Percentiles rank a stretch among this genome's conserved stretches.
phyloP scores from a whole-genome alignment of 1,284 basidiomycete genomes.

The Rugosomyces carneus region DNA sequence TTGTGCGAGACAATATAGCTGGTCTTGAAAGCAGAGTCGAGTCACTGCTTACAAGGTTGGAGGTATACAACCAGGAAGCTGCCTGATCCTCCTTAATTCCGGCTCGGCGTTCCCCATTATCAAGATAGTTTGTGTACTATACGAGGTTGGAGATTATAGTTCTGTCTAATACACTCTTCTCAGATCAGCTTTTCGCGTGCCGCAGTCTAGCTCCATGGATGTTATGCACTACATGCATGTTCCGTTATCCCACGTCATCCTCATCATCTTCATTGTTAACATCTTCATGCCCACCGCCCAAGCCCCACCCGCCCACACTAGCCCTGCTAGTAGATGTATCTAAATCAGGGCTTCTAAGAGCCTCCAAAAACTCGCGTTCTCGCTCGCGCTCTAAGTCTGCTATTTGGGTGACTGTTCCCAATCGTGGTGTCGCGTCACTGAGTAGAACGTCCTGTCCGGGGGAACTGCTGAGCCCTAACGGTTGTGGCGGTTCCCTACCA shows the following conservation, averaged over 20 bases:
- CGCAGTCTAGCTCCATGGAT: too few relatives aligned
- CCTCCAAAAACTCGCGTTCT: constrained; percentile 53
- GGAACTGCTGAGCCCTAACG: constrained; percentile 19
- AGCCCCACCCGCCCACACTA: constrained; percentile 60
- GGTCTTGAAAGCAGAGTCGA: constrained; percentile 66
- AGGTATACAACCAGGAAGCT: constrained; percentile 27
- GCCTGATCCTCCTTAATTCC: neutral
- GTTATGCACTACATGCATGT: constrained; percentile 58
- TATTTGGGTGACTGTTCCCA: constrained; percentile 27
- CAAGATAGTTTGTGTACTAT: too few relatives aligned
- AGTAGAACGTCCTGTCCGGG: constrained; percentile 32
- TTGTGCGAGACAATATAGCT: constrained; percentile 67
- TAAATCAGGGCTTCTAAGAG: constrained; percentile 46
- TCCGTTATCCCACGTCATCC: constrained; percentile 50
- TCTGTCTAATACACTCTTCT: too few relatives aligned
- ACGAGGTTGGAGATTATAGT: too few relatives aligned
- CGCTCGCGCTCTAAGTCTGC: constrained; percentile 38
- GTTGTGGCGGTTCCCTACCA: constrained; percentile 21
- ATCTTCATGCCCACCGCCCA: constrained; percentile 52
- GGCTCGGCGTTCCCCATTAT: too few relatives aligned
- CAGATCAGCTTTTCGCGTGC: too few relatives aligned
- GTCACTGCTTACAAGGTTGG: constrained; percentile 44
- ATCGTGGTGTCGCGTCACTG: constrained; percentile 51
- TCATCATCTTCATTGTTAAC: constrained; percentile 37
- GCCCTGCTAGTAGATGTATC: constrained; percentile 30